Percentiles rank a stretch among this genome's conserved stretches.
Evolutionary conservation across 176 grass and related monocot species (phyloP).

Genomic region (Carex pumila): DNA sequence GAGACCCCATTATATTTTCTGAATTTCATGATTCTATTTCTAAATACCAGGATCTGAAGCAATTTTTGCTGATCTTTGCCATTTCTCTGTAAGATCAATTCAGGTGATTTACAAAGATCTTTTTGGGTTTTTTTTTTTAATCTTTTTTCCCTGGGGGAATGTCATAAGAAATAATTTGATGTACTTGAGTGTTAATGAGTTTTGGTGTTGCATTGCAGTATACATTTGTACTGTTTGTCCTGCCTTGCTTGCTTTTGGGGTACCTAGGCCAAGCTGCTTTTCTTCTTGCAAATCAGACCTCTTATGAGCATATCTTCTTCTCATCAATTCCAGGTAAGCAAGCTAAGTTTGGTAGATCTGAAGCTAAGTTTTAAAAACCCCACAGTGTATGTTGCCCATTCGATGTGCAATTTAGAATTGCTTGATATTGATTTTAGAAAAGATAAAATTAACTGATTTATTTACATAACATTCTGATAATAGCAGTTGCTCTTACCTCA

Average conservation of each 20-base stretch:
- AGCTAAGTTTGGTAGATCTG: background rate
- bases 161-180: conserved; percentile 11
- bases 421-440: background rate
- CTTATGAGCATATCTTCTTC: conserved; percentile 73
- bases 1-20: conserved; percentile 8
- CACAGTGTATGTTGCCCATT: background rate
- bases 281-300: conserved; percentile 65
- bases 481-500: background rate
- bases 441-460: background rate
- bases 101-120: conserved; percentile 44
- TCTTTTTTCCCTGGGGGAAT: conserved; percentile 12
- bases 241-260: conserved; percentile 85
- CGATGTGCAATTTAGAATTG: background rate
- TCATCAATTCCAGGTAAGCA: conserved; percentile 86
- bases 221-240: conserved; percentile 81
- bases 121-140: background rate
- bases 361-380: background rate
- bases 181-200: background rate
- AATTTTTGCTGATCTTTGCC: conserved; percentile 95
- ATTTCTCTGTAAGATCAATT: conserved; percentile 90
- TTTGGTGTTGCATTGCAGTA: conserved; percentile 49
- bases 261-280: conserved; percentile 96
- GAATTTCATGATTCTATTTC: background rate
- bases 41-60: conserved; percentile 80
- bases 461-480: background rate